These are phyloP conservation scores for Salinomyces thailandicus DNA, from an alignment of 2,329 filamentous ascomycete species.

Conservation along the genomic window DNA sequence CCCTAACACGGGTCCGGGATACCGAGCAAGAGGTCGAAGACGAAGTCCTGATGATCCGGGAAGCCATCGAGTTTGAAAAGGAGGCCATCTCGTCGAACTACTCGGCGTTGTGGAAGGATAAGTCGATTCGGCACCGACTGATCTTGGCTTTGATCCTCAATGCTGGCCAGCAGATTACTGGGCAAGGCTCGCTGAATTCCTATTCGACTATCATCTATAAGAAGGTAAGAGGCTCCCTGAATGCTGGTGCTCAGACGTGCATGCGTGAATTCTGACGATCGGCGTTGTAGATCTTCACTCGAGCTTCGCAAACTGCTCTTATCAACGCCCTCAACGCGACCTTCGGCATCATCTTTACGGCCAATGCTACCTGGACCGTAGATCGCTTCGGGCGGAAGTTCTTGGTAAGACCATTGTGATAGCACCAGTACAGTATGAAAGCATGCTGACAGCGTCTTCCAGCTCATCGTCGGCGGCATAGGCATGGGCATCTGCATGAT, in stretches of 20 bases:
- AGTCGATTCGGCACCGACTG: constrained; percentile 56
- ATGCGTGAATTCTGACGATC: too few relatives aligned
- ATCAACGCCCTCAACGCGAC: constrained; percentile 68
- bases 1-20: constrained; percentile 51
- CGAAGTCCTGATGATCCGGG: constrained; percentile 54
- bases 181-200: constrained; percentile 61
- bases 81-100: constrained; percentile 56
- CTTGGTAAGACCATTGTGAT: neutral
- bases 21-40: constrained; percentile 56
- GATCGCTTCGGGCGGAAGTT: constrained; percentile 57
- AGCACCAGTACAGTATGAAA: too few relatives aligned
- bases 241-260: too few relatives aligned
- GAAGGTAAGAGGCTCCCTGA: too few relatives aligned
- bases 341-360: constrained; percentile 60
- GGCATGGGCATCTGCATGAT: constrained; percentile 64
- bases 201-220: constrained; percentile 65
- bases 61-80: constrained; percentile 61
- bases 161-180: constrained; percentile 60
- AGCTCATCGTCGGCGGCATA: constrained; percentile 56
- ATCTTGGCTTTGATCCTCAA: constrained; percentile 57
- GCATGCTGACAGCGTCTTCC: constrained; percentile 31
- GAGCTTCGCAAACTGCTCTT: constrained; percentile 50
- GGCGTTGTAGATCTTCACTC: constrained; percentile 43
- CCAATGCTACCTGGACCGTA: constrained; percentile 63
- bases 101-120: constrained; percentile 58